Evolutionary conservation across 306 rosid genomes (phyloP).

Genomic region (Cucumis melo): DNA sequence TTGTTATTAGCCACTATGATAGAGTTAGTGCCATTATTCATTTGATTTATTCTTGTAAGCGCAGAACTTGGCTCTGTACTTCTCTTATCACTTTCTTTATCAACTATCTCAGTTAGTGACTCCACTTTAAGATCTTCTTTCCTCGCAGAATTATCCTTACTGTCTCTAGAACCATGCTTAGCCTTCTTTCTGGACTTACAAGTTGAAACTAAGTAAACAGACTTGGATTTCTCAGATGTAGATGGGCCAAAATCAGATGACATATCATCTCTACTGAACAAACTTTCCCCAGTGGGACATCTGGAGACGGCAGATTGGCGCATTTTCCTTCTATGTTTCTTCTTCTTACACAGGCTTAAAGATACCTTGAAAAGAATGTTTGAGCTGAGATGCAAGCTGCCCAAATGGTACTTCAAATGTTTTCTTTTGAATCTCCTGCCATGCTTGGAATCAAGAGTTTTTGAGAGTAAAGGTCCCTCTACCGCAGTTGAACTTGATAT

Average conservation of each 20-base stretch:
- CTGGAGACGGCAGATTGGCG: slow-evolving; percentile 6
- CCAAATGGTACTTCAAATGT: slow-evolving; percentile 26
- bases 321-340: slow-evolving; percentile 43
- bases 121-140: slow-evolving; percentile 7
- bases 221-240: slow-evolving; percentile 25
- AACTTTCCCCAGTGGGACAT: slow-evolving; percentile 12
- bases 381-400: slow-evolving; percentile 28
- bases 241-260: slow-evolving; percentile 46
- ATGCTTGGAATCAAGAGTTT: slow-evolving; percentile 22
- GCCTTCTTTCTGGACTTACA: slow-evolving; percentile 18
- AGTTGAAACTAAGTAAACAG: slow-evolving; percentile 4
- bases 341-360: slow-evolving; percentile 30
- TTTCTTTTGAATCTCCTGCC: slow-evolving; percentile 36
- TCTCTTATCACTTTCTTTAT: slow-evolving; percentile 27
- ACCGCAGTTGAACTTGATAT: slow-evolving; percentile 11
- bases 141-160: slow-evolving; percentile 8
- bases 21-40: slow-evolving; percentile 15
- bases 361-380: slow-evolving; percentile 24
- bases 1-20: slow-evolving; percentile 11
- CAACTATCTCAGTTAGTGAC: slow-evolving; percentile 13
- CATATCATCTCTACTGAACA: slow-evolving; percentile 10
- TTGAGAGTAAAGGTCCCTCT: slow-evolving; percentile 4
- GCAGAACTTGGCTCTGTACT: slow-evolving; percentile 21
- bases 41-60: slow-evolving; percentile 26
- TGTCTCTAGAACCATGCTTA: slow-evolving; percentile 16